Evolutionary conservation across 2,329 filamentous ascomycete genomes (phyloP).

Genomic region (Colletotrichum sp.): DNA sequence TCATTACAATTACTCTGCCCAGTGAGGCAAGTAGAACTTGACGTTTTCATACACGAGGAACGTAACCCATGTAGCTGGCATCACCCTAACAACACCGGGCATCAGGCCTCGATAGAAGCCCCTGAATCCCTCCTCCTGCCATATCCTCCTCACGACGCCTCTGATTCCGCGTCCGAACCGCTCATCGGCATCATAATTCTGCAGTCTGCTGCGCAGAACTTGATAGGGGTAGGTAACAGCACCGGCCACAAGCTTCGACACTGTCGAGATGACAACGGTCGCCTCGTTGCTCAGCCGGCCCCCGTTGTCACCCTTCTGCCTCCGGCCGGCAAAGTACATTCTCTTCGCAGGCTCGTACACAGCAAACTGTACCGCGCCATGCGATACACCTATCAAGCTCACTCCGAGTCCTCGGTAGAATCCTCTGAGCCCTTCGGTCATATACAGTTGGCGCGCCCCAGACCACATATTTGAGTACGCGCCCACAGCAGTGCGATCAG

Average conservation of each 20-base stretch:
- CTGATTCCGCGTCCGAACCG: slow-evolving; percentile 72
- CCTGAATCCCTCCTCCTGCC: slow-evolving; percentile 75
- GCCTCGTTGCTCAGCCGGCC: slow-evolving; percentile 70
- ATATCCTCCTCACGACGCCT: slow-evolving; percentile 77
- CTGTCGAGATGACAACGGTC: slow-evolving; percentile 79
- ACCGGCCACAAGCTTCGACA: slow-evolving; percentile 88
- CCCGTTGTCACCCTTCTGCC: slow-evolving; percentile 4
- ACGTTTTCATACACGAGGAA: slow-evolving; percentile 98
- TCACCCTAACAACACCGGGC: slow-evolving; percentile 86
- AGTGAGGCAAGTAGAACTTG: slow-evolving; percentile 69
- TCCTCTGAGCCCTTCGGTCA: slow-evolving; percentile 74
- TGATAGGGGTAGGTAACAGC: slow-evolving; percentile 94
- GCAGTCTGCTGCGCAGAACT: slow-evolving; percentile 84
- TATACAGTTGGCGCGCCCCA: slow-evolving; percentile 71
- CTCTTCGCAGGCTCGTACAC: slow-evolving; percentile 80
- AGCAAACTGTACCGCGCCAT: slow-evolving; percentile 95
- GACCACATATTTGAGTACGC: slow-evolving; percentile 82
- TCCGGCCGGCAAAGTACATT: slow-evolving; percentile 56
- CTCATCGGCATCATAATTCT: slow-evolving; percentile 83
- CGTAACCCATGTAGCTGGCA: slow-evolving; percentile 95
- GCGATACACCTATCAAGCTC: slow-evolving; percentile 83
- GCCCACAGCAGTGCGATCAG: slow-evolving; percentile 73
- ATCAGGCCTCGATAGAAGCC: slow-evolving; percentile 94
- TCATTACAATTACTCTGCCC: slow-evolving; percentile 2
- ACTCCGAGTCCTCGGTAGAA: slow-evolving; percentile 90